Evolutionary conservation across 805 yeast species (phyloP), one percentile per base, ranked within the genome.

Genomic region (Spathaspora sp.): DNA sequence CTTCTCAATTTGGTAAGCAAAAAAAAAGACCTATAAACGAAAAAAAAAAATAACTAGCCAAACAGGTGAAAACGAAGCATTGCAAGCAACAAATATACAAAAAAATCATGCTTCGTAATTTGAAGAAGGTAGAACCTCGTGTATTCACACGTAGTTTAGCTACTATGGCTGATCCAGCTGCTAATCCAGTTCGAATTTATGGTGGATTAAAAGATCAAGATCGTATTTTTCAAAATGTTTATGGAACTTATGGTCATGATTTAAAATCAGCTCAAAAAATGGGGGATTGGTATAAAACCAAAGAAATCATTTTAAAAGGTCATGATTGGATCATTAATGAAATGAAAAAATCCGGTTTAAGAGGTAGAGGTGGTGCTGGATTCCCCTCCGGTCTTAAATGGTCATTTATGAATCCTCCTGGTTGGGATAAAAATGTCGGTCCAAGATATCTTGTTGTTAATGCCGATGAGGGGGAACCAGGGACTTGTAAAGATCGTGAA

Each of bases 401-500:
- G 96, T 87, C 94, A 20, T 89, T 89, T 67, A 89, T 89, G 96
- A 89, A 89, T 72, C 96, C 96, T 45, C 96, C 96, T 50, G 94
- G 94, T 53, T 89, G 96, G 96, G 96, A 89, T 55, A 89, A 89
- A 66, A 89, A 89, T 71, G 73, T 72, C 14, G 96, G 96, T n/a
- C 94, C 96, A 55, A 81, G 96, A 64, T 88, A 88, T 67, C 78
- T 89, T 60, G 96, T 89, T 47, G 90, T 89, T 62, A 89, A 89
- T 69, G 96, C 96, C 51, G 96, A 89, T 75, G 96, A 89, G 73
- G 96, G 96, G 61, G 96, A 89, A 72, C 96, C 96, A 12, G 96
- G 96, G 55, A 89, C 96, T 48, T 89, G 96, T 72, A 89, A 89
- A 73, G 96, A 89, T 70, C 81, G 96, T 67, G 96, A 89, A 70